These are phyloP conservation scores for Mycogone perniciosa DNA, from an alignment of 2,329 filamentous ascomycete genomes.

Conservation along the genomic window DNA sequence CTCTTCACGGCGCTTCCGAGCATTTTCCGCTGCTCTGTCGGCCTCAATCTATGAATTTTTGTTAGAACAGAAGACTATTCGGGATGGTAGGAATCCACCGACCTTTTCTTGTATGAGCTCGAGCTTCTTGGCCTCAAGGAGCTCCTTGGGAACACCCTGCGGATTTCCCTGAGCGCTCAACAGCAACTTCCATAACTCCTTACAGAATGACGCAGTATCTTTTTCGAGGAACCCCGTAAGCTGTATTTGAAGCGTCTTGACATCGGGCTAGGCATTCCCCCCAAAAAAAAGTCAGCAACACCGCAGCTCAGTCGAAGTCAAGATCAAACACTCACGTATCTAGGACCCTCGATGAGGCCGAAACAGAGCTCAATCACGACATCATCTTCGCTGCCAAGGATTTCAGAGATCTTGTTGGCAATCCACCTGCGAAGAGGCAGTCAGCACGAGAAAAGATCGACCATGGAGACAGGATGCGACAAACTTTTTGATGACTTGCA, in stretches of 20 bases:
- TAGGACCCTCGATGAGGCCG: conserved; percentile 63
- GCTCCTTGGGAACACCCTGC: conserved; percentile 87
- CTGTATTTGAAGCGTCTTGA: conserved; percentile 91
- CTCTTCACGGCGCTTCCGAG: conserved; percentile 63
- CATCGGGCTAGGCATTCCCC: conserved; percentile 65
- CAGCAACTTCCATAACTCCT: conserved; percentile 87
- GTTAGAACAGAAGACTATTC: conserved; percentile 4
- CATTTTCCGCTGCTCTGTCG: conserved; percentile 72
- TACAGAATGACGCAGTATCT: conserved; percentile 82
- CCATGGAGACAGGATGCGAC: conserved; percentile 22
- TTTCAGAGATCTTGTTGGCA: conserved; percentile 75
- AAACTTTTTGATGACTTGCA: conserved; percentile 96
- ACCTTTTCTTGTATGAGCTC: conserved; percentile 96
- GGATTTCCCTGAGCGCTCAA: conserved; percentile 83
- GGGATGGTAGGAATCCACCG: conserved; percentile 13
- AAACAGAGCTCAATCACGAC: conserved; percentile 84
- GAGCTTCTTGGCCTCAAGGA: conserved; percentile 91
- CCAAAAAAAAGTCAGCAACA: conserved; percentile 22
- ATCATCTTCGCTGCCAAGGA: conserved; percentile 89
- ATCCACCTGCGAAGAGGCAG: conserved; percentile 66
- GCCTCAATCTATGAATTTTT: conserved; percentile 60
- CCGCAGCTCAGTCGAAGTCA: conserved; percentile 13
- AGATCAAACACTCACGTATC: conserved; percentile 49
- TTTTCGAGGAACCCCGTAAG: conserved; percentile 93
- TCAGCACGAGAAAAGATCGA: conserved; percentile 11